Evolutionary conservation across 805 yeast species (phyloP).

Genomic region (Pichia pseudocactophila): DNA sequence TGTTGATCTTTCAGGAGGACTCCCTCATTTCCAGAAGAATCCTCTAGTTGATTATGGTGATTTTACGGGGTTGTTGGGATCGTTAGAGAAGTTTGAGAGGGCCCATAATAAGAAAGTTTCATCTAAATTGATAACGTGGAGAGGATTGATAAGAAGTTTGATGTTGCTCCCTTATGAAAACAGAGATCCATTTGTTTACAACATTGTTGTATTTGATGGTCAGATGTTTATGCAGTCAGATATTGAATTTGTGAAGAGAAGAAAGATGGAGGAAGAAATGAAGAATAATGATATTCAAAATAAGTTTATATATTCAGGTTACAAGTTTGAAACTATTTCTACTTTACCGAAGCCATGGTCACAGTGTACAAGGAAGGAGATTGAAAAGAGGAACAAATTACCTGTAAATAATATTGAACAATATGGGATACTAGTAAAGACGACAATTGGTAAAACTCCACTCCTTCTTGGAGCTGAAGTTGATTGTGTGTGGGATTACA

Average conservation of each 20-base stretch:
- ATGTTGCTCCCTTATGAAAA: constrained; percentile 57
- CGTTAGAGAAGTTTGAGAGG: constrained; percentile 50
- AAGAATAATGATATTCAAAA: constrained; percentile 26
- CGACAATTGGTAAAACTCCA: constrained; percentile 71
- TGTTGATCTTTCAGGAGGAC: constrained; percentile 60
- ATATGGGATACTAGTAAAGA: constrained; percentile 68
- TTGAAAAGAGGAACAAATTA: constrained; percentile 56
- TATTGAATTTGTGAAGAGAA: constrained; percentile 24
- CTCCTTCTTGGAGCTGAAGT: constrained; percentile 81
- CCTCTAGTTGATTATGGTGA: constrained; percentile 48
- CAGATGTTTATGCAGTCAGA: constrained; percentile 54
- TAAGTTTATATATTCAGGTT: constrained; percentile 55
- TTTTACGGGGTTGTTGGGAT: constrained; percentile 47
- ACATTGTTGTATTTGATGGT: constrained; percentile 65
- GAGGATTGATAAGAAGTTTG: constrained; percentile 75
- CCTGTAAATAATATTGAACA: constrained; percentile 67
- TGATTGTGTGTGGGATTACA: constrained; percentile 81
- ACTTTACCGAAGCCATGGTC: constrained; percentile 75
- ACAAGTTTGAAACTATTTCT: constrained; percentile 75
- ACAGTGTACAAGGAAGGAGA: constrained; percentile 49
- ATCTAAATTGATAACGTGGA: constrained; percentile 68
- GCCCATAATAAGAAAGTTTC: constrained; percentile 35
- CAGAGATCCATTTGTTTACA: constrained; percentile 49
- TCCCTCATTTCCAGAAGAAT: constrained; percentile 44
- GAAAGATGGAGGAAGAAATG: constrained; percentile 22